Evolutionary conservation across 495 filamentous ascomycete species (phyloP).

Genomic region (Lasiosphaeria ovina): DNA sequence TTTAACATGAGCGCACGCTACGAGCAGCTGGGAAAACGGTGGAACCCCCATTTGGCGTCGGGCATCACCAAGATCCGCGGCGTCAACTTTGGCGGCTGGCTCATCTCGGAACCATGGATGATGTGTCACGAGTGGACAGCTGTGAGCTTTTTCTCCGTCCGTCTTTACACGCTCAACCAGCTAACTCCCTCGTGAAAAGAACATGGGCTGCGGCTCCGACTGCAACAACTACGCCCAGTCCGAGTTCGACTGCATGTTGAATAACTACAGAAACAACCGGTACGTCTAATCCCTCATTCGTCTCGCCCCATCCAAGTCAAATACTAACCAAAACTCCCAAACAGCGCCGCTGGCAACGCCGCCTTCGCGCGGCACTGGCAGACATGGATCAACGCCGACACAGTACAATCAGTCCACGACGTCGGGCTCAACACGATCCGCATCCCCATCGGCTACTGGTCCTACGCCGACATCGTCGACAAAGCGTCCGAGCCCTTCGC

Average conservation of each 20-base stretch:
- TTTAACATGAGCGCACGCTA: slow-evolving; percentile 25
- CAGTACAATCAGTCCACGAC: slow-evolving; percentile 50
- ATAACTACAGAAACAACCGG: slow-evolving; percentile 29
- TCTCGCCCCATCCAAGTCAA: not conserved
- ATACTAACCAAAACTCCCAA: slow-evolving; percentile 14
- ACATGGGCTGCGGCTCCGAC: slow-evolving; percentile 48
- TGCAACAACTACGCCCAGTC: slow-evolving; percentile 26
- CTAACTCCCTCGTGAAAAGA: slow-evolving; percentile 4
- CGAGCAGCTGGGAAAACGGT: slow-evolving; percentile 27
- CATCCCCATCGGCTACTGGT: slow-evolving; percentile 63
- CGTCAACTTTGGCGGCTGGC: slow-evolving; percentile 30
- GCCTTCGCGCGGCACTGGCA: slow-evolving; percentile 56
- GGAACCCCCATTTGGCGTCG: slow-evolving; percentile 17
- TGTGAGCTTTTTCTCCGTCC: slow-evolving; percentile 1
- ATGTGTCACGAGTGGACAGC: slow-evolving; percentile 41
- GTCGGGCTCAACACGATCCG: slow-evolving; percentile 60
- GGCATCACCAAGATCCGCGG: slow-evolving; percentile 29
- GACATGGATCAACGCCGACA: slow-evolving; percentile 54
- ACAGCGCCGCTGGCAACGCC: slow-evolving; percentile 49
- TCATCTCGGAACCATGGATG: slow-evolving; percentile 59
- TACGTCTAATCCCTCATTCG: not conserved
- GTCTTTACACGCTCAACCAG: not conserved
- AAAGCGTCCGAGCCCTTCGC: slow-evolving; percentile 54
- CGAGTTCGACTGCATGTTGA: slow-evolving; percentile 56
- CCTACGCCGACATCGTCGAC: slow-evolving; percentile 54